These are phyloP conservation scores for Megacollybia marginata DNA, from an alignment of 768 basidiomycete species.

Conservation along the genomic window DNA sequence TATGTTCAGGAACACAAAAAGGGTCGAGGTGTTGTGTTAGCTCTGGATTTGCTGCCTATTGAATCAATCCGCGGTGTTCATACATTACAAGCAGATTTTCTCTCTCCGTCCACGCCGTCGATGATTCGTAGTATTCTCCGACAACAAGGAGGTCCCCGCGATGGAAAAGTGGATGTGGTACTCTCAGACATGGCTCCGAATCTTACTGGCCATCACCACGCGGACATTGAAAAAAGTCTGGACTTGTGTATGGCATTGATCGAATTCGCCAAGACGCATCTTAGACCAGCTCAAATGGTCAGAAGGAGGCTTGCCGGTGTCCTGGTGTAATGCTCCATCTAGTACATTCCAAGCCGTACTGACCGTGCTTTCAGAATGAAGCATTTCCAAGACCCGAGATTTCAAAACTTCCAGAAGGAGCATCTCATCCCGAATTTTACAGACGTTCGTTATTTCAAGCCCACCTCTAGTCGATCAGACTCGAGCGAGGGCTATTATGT, in stretches of 20 bases:
- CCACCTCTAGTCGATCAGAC: constrained; percentile 67
- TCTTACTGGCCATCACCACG: constrained; percentile 59
- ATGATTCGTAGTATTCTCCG: constrained; percentile 25
- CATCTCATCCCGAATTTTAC: constrained; percentile 57
- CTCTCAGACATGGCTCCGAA: constrained; percentile 90
- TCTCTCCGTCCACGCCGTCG: constrained; percentile 41
- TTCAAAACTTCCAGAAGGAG: constrained; percentile 56
- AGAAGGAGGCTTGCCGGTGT: constrained; percentile 35
- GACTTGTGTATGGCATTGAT: constrained; percentile 71
- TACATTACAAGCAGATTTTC: constrained; percentile 72
- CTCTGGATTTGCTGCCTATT: constrained; percentile 76
- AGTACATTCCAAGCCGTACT: neutral
- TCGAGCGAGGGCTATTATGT: constrained; percentile 84
- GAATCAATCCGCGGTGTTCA: constrained; percentile 64
- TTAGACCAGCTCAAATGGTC: constrained; percentile 15
- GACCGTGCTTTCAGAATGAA: constrained; percentile 53
- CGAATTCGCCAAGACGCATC: constrained; percentile 49
- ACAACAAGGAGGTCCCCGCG: constrained; percentile 14
- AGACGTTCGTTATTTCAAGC: constrained; percentile 69
- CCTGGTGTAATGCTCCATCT: constrained; percentile 40
- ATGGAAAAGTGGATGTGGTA: constrained; percentile 63
- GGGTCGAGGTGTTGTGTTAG: constrained; percentile 49
- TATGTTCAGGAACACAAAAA: constrained; percentile 5
- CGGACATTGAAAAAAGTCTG: constrained; percentile 63
- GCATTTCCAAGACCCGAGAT: constrained; percentile 69